These are phyloP conservation scores for Verticillium albo-atrum DNA, from an alignment of 2,329 filamentous ascomycete genomes.

Conservation along the genomic window DNA sequence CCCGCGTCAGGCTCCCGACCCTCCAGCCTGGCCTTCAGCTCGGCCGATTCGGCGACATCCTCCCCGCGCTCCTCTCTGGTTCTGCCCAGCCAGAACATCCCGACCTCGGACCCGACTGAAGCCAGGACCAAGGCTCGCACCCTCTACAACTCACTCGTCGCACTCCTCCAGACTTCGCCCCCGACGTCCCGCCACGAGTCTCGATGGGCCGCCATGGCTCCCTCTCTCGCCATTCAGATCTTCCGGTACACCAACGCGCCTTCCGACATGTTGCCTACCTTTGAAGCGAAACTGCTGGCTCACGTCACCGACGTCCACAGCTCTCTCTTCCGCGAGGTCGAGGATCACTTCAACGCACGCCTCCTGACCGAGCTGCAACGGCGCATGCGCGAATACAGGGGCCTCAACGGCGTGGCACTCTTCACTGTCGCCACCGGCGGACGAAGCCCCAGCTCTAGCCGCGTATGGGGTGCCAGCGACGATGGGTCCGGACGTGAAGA, in stretches of 20 bases:
- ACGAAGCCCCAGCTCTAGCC: constrained; percentile 33
- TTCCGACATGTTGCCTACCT: constrained; percentile 37
- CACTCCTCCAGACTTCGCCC: constrained; percentile 48
- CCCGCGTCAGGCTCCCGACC: constrained; percentile 35
- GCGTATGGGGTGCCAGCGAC: constrained; percentile 25
- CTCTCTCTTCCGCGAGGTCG: constrained; percentile 42
- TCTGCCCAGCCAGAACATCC: constrained; percentile 30
- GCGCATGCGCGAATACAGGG: constrained; percentile 48
- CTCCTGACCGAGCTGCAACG: constrained; percentile 43
- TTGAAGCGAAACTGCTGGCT: constrained; percentile 44
- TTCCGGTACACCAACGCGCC: constrained; percentile 52
- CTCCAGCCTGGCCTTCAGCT: constrained; percentile 47
- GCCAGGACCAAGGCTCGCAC: constrained; percentile 39
- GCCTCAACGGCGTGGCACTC: constrained; percentile 46
- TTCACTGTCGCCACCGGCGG: constrained; percentile 53
- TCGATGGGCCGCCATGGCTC: constrained; percentile 49
- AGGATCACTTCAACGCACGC: constrained; percentile 43
- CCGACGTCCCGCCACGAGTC: constrained; percentile 34
- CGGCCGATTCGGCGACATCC: constrained; percentile 41
- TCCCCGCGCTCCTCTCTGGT: constrained; percentile 46
- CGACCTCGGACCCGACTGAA: constrained; percentile 33
- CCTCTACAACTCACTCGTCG: constrained; percentile 49
- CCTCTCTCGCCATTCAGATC: constrained; percentile 53
- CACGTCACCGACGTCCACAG: constrained; percentile 39
- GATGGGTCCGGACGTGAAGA: constrained; percentile 38